Percentiles rank a stretch among this genome's conserved stretches.
These are phyloP conservation scores for Kodamaea arcana DNA, from an alignment of 1,139 yeast genomes.

Conservation along the genomic window DNA sequence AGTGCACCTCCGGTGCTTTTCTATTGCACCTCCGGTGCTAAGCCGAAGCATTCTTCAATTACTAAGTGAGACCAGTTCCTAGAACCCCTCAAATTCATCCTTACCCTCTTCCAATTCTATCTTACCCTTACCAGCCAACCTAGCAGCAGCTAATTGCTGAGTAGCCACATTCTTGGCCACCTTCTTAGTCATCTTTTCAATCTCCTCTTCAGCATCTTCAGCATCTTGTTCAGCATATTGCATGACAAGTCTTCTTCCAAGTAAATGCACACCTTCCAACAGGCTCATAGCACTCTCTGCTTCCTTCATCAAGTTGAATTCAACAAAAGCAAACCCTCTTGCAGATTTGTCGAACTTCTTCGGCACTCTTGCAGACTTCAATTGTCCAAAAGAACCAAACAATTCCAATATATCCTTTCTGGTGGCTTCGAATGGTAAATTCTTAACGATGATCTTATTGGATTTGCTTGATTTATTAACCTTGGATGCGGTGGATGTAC, in stretches of 20 bases:
- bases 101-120: conserved; percentile 61
- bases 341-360: conserved; percentile 93
- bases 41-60: too few species aligned
- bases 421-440: conserved; percentile 93
- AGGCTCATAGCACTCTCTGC: conserved; percentile 96
- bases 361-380: conserved; percentile 93
- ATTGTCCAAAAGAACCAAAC: conserved; percentile 90
- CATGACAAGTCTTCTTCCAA: conserved; percentile 94
- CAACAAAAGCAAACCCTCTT: conserved; percentile 97
- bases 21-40: too few species aligned
- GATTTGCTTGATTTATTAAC: conserved; percentile 38
- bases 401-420: conserved; percentile 87
- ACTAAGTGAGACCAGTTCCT: too few species aligned
- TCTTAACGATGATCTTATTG: conserved; percentile 86
- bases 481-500: conserved; percentile 27
- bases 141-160: conserved; percentile 67
- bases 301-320: conserved; percentile 80
- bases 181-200: conserved; percentile 82
- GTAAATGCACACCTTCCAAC: conserved; percentile 90
- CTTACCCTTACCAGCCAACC: conserved; percentile 72
- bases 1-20: too few species aligned
- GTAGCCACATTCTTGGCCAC: conserved; percentile 79
- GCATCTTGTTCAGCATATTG: conserved; percentile 86
- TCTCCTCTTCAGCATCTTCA: conserved; percentile 82
- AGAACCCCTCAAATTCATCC: conserved; percentile 20